A percentile compares a stretch with the other conserved stretches of the same genome.
Conservation (phyloP, 805 yeast genomes). For the Yarrowia yakushimensis region DNA sequence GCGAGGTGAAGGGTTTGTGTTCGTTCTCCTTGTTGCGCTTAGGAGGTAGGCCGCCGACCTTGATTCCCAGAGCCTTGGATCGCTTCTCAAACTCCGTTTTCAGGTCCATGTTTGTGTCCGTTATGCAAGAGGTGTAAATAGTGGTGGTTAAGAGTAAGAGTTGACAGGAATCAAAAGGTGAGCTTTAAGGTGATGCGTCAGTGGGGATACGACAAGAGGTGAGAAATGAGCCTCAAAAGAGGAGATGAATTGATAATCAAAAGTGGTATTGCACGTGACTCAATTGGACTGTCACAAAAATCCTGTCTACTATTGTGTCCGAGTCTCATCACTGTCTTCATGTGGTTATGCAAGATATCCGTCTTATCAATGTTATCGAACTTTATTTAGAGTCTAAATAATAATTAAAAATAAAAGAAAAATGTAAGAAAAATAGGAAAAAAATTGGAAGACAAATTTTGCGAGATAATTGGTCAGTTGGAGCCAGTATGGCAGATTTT, state of each 20-base stretch:
- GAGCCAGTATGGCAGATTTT: too few relatives aligned
- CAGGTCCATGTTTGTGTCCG: constrained; percentile 15
- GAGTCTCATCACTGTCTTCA: neutral
- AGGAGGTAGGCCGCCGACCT: neutral
- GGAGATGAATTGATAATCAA: too few relatives aligned
- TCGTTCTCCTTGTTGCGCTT: constrained; percentile 12
- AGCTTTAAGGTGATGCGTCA: neutral
- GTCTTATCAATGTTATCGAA: neutral
- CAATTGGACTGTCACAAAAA: too few relatives aligned
- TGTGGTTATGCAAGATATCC: constrained; percentile 6
- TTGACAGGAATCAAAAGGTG: constrained; percentile 39
- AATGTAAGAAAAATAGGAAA: too few relatives aligned
- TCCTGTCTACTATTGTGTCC: too few relatives aligned
- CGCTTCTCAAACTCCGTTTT: constrained; percentile 61
- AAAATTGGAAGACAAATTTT: too few relatives aligned
- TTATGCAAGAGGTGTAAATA: neutral
- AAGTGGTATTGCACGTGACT: too few relatives aligned
- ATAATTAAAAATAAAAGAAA: too few relatives aligned
- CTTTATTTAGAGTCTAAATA: too few relatives aligned
- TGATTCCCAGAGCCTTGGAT: constrained; percentile 39
- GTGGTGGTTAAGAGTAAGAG: neutral
- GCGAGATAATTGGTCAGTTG: too few relatives aligned
- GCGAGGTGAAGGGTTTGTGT: neutral
- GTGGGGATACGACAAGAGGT: too few relatives aligned
- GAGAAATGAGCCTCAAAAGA: neutral